Evolutionary conservation across 1,284 basidiomycete genomes (phyloP), one percentile per base, ranked within the genome.

Genomic region (Cutaneotrichosporon dermatis): DNA sequence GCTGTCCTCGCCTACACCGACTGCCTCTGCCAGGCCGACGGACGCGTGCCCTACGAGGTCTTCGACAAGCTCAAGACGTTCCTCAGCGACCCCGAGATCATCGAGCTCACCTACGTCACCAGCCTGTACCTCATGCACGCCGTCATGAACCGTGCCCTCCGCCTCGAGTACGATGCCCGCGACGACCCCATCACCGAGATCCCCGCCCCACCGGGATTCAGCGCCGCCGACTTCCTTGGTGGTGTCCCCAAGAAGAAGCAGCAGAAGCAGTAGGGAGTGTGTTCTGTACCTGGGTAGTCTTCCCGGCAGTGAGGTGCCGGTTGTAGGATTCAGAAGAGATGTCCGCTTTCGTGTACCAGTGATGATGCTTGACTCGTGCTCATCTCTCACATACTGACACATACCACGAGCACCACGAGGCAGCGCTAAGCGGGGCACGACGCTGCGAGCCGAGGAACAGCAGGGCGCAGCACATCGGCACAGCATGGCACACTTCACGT

Each of bases 71-170:
- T 55, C 16, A 37, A 40, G 36, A 48, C 44, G 9, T 55, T 55
- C 36, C 4, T 46, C 15, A 13, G 10, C 44, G 36, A 39, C 37
- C 44, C 16, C 15, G 15, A 55, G 16, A 55, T 55, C 54, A n/a
- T 55, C n/a, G 44, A 55, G 44, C 37, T 55, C 43, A 55, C 54
- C 36, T 55, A 55, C 44, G 40, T 55, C 37, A 48, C 37, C 12
- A 25, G 43, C 44, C 36, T 55, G n/a, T 55, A 55, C 44, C 36
- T 11, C 44, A 55, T 55, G 54, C 54, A 55, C 54, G 54, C 54
- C 36, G 44, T 55, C 44, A 55, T 55, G 15, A 40, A 43, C 15
- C 43, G 44, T 15, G 54, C 54, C 13, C 54, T 55, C 35, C 8
- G 44, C 12, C 44, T 55, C 54, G 54, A 55, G 44, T 55, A 33